phyloP scores from a whole-genome alignment of 257 asterid genomes.

The Nicotiana paniculata region DNA sequence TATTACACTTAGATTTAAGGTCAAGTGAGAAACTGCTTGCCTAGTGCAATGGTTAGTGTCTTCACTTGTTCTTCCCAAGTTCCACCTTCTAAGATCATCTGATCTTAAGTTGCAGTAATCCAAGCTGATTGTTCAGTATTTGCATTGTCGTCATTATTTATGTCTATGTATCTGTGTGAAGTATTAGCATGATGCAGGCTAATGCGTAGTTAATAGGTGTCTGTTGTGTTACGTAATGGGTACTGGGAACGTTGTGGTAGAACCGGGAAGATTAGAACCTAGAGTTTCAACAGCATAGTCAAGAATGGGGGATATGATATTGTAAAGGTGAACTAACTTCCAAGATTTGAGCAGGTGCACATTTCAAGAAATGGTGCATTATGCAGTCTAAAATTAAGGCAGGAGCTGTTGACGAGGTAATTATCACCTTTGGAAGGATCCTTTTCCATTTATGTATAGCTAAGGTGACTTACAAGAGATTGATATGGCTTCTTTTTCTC shows the following conservation, averaged over 20 bases:
- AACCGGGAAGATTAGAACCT: neutral
- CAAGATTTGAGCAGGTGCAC: slow-evolving; percentile 47
- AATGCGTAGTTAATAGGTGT: neutral
- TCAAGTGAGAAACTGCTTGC: neutral
- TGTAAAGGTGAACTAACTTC: neutral
- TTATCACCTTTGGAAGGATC: slow-evolving; percentile 9
- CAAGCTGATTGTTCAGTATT: neutral
- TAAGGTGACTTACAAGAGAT: neutral
- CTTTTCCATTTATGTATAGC: neutral
- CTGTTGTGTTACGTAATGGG: neutral
- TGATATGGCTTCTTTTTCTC: neutral
- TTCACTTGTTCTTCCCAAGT: neutral
- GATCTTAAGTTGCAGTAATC: neutral
- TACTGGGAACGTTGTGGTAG: neutral
- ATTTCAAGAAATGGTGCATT: slow-evolving; percentile 92
- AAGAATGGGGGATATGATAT: neutral
- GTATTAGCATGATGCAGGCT: neutral
- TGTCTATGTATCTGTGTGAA: neutral
- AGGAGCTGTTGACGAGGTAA: slow-evolving; percentile 63
- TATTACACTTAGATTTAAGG: neutral
- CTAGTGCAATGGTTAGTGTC: neutral
- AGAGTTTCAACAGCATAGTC: neutral
- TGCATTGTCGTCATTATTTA: neutral
- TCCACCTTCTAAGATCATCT: neutral
- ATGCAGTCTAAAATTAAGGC: slow-evolving; percentile 83